A percentile compares a stretch with the other conserved stretches of the same genome.
phyloP scores from a whole-genome alignment of 2,329 filamentous ascomycete species.

The Diaporthe citrichinensis region DNA sequence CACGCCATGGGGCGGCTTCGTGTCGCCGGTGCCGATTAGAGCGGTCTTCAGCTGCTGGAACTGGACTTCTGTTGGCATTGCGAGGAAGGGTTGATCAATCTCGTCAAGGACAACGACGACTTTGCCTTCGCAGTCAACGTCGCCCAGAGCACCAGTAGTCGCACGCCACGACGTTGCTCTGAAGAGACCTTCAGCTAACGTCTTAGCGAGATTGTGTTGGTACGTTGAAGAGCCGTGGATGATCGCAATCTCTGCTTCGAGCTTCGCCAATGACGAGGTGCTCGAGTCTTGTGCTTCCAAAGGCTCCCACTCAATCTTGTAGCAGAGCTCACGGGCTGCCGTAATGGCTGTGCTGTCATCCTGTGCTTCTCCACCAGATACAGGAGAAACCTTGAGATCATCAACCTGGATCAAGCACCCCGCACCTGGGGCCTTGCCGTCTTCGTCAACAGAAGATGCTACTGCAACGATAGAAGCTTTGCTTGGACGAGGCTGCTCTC shows the following conservation, averaged over 20 bases:
- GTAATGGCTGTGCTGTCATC: background rate
- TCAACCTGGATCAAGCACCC: background rate
- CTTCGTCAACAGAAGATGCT: background rate
- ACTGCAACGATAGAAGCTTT: conserved; percentile 56
- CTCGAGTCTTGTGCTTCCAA: background rate
- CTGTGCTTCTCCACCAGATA: background rate
- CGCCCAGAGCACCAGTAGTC: background rate
- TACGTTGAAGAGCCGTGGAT: conserved; percentile 47
- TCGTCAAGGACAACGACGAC: conserved; percentile 48
- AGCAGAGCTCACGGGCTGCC: conserved; percentile 58
- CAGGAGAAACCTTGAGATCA: conserved; percentile 11
- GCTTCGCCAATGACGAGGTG: background rate
- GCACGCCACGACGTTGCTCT: background rate
- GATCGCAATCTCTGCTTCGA: conserved; percentile 54
- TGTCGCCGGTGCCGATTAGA: background rate
- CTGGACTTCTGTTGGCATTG: conserved; percentile 43
- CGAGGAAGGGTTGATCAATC: conserved; percentile 48
- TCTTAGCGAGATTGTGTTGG: background rate
- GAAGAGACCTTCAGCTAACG: background rate
- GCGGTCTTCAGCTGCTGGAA: conserved; percentile 43
- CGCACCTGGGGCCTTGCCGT: background rate
- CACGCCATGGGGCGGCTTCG: conserved; percentile 35
- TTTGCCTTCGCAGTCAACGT: conserved; percentile 37
- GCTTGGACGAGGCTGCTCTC: conserved; percentile 50
- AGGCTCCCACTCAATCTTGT: conserved; percentile 62